These are phyloP conservation scores for Ramalina intermedia DNA, from an alignment of 495 filamentous ascomycete genomes.

Conservation along the genomic window DNA sequence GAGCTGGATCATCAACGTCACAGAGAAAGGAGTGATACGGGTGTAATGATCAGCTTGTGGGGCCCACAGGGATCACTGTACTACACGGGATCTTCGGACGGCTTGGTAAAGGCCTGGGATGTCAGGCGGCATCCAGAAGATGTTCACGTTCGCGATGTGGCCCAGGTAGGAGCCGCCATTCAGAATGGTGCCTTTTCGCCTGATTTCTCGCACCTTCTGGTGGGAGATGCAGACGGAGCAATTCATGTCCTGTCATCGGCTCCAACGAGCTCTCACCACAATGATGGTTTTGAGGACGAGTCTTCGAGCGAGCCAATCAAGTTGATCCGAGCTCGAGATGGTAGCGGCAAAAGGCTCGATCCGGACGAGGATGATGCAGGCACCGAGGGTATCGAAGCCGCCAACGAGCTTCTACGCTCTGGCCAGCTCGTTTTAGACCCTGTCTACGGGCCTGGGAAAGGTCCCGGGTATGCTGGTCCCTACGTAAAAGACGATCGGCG, in stretches of 20 bases:
- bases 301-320: neutral
- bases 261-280: constrained; percentile 10
- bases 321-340: constrained; percentile 5
- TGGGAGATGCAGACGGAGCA: constrained; percentile 64
- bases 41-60: constrained; percentile 73
- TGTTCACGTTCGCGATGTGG: constrained; percentile 47
- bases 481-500: constrained; percentile 30
- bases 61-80: constrained; percentile 52
- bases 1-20: constrained; percentile 37
- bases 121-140: constrained; percentile 43
- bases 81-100: constrained; percentile 86
- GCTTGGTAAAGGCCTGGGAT: constrained; percentile 77
- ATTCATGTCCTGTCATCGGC: constrained; percentile 49
- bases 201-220: constrained; percentile 52
- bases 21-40: constrained; percentile 59
- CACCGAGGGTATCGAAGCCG: constrained; percentile 18
- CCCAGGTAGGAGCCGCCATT: constrained; percentile 33
- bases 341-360: constrained; percentile 1
- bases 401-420: constrained; percentile 19
- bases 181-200: constrained; percentile 55
- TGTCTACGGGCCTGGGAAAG: constrained; percentile 31
- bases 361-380: constrained; percentile 6
- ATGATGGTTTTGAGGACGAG: neutral
- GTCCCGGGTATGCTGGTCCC: constrained; percentile 29
- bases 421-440: constrained; percentile 28